These are phyloP conservation scores for Gossypium mustelinum DNA, from an alignment of 345 rosid species.

Conservation along the genomic window DNA sequence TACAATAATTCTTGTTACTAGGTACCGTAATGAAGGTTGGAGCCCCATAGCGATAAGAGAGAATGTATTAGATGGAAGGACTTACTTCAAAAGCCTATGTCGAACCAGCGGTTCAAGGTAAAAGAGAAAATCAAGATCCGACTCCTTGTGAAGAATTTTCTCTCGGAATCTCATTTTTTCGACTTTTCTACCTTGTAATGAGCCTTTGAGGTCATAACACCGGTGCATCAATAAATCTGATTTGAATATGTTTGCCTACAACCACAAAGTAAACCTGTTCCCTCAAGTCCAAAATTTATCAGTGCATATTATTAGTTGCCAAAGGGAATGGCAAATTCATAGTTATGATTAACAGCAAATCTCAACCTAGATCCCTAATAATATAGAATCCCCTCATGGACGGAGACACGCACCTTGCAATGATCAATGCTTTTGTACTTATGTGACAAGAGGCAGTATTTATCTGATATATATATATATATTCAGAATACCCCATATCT, in stretches of 20 bases:
- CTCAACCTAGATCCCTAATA: background rate
- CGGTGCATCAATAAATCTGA: constrained; percentile 35
- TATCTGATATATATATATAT: background rate
- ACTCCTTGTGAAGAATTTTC: constrained; percentile 41
- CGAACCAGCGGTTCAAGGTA: constrained; percentile 41
- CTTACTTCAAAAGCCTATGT: constrained; percentile 41
- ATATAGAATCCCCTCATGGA: background rate
- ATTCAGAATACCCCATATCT: background rate
- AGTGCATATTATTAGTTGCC: background rate
- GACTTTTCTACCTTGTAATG: constrained; percentile 41
- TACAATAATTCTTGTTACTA: background rate
- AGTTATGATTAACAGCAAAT: background rate
- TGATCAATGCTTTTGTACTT: background rate
- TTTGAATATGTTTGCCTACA: constrained; percentile 30
- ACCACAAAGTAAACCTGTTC: constrained; percentile 58
- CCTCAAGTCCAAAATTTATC: constrained; percentile 3
- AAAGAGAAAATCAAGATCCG: constrained; percentile 49
- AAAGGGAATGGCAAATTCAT: background rate
- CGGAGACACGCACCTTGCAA: background rate
- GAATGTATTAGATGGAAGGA: constrained; percentile 11
- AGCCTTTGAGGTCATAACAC: constrained; percentile 58
- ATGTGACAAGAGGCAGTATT: background rate
- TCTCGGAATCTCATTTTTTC: constrained; percentile 37
- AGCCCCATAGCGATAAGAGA: background rate
- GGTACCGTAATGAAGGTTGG: background rate